A percentile compares a stretch with the other conserved stretches of the same genome.
Evolutionary conservation across 495 filamentous ascomycete genomes (phyloP).

Genomic region (Hypomontagnella monticulosa): DNA sequence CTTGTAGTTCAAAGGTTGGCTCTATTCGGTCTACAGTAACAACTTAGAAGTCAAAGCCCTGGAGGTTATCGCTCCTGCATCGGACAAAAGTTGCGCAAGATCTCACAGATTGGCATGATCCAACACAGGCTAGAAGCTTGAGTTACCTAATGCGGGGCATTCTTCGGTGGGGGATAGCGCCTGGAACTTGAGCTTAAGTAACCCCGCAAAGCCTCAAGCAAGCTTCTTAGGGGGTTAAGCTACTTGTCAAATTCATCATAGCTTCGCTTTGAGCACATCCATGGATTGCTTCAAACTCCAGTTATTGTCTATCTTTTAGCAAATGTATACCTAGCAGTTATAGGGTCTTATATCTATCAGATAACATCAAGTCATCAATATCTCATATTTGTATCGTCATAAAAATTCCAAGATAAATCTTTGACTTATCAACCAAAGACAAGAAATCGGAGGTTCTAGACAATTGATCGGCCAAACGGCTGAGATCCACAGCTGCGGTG

Average conservation of each 20-base stretch:
- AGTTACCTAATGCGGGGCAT: slow-evolving; percentile 24
- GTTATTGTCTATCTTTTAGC: too few relatives aligned
- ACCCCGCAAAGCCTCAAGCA: slow-evolving; percentile 9
- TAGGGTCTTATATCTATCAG: too few relatives aligned
- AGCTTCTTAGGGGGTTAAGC: not conserved
- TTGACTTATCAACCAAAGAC: slow-evolving; percentile 5
- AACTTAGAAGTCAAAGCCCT: too few relatives aligned
- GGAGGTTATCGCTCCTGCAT: slow-evolving; percentile 31
- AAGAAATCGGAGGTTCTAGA: slow-evolving; percentile 23
- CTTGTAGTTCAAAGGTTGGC: too few relatives aligned
- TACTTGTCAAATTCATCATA: too few relatives aligned
- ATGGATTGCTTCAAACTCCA: too few relatives aligned
- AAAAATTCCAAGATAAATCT: not conserved
- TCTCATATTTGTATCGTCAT: too few relatives aligned
- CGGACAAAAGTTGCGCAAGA: slow-evolving; percentile 30
- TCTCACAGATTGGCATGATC: slow-evolving; percentile 23
- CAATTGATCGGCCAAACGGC: slow-evolving; percentile 22
- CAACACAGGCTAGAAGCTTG: slow-evolving; percentile 13
- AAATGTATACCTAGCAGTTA: too few relatives aligned
- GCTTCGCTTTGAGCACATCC: too few relatives aligned
- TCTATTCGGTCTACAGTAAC: too few relatives aligned
- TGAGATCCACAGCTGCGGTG: slow-evolving; percentile 26
- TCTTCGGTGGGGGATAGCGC: slow-evolving; percentile 9
- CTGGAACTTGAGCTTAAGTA: slow-evolving; percentile 10
- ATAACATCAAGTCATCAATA: too few relatives aligned